A percentile compares a stretch with the other conserved stretches of the same genome.
Evolutionary conservation across 208 protist species (phyloP).

Genomic region (Acanthamoeba triangularis): DNA sequence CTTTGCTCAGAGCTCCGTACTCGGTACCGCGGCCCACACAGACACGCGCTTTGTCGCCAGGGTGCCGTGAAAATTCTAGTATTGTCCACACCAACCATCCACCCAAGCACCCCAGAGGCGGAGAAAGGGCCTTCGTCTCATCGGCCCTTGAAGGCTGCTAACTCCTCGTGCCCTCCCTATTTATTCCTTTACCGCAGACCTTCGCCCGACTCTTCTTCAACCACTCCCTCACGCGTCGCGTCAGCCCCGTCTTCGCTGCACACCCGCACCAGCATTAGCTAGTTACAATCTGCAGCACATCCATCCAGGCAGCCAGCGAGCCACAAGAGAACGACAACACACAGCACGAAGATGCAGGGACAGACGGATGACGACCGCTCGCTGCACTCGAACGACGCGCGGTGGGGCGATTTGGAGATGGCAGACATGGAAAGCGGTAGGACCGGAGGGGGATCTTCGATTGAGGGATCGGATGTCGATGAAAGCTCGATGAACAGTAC

Average conservation of each 20-base stretch:
- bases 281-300: not conserved
- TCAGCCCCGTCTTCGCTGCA: not conserved
- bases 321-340: not conserved
- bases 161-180: not conserved
- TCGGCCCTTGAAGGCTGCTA: not conserved
- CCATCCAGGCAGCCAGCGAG: no score
- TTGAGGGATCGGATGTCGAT: not conserved
- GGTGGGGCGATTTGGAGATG: slow-evolving; percentile 15
- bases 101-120: not conserved
- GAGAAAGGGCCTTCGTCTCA: not conserved
- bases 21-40: not conserved
- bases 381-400: not conserved
- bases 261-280: no score
- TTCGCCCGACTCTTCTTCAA: not conserved
- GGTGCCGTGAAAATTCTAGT: not conserved
- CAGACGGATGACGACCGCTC: slow-evolving; percentile 42
- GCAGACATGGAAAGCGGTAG: not conserved
- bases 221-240: not conserved
- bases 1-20: no score
- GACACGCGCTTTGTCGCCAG: not conserved
- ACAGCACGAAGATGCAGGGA: not conserved
- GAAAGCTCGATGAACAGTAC: not conserved
- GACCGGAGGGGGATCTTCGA: not conserved
- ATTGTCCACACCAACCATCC: not conserved
- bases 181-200: not conserved